A percentile compares a stretch with the other conserved stretches of the same genome.
Evolutionary conservation across 768 basidiomycete species (phyloP).

Genomic region (Phaeotremella skinneri): DNA sequence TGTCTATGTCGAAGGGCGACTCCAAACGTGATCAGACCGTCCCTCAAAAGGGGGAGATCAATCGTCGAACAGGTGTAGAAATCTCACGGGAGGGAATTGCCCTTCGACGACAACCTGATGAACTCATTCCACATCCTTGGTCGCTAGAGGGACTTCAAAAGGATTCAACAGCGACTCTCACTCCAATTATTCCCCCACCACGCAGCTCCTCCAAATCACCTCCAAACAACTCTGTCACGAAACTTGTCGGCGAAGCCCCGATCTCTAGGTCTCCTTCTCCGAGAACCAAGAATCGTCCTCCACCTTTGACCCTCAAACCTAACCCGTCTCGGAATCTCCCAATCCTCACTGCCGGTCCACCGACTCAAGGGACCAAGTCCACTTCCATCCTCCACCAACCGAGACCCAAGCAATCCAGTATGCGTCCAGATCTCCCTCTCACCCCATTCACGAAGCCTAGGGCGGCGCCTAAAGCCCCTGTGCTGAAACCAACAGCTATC

Average conservation of each 20-base stretch:
- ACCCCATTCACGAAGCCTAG: slow-evolving; percentile 40
- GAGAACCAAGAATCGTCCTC: slow-evolving; percentile 23
- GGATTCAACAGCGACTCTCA: neutral
- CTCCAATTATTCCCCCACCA: too few species aligned
- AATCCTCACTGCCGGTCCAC: slow-evolving; percentile 14
- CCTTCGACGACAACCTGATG: slow-evolving; percentile 5
- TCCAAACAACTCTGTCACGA: slow-evolving; percentile 8
- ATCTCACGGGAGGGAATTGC: neutral
- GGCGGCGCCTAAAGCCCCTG: slow-evolving; percentile 18
- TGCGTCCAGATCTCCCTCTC: neutral
- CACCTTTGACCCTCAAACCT: slow-evolving; percentile 25
- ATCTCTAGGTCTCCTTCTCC: slow-evolving; percentile 3
- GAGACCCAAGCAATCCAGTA: slow-evolving; percentile 1
- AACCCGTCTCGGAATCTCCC: slow-evolving; percentile 24
- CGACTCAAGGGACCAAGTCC: neutral
- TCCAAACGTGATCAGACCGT: neutral
- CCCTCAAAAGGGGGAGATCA: slow-evolving; percentile 3
- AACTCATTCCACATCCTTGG: neutral
- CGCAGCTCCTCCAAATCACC: too few species aligned
- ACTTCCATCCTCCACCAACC: slow-evolving; percentile 2
- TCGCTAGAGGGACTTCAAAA: too few species aligned
- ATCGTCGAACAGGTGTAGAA: neutral
- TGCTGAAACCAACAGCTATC: neutral
- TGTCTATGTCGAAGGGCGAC: slow-evolving; percentile 15
- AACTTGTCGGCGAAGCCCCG: neutral